Evolutionary conservation across 2,329 filamentous ascomycete genomes (phyloP).

Genomic region (Colletotrichum filicis): DNA sequence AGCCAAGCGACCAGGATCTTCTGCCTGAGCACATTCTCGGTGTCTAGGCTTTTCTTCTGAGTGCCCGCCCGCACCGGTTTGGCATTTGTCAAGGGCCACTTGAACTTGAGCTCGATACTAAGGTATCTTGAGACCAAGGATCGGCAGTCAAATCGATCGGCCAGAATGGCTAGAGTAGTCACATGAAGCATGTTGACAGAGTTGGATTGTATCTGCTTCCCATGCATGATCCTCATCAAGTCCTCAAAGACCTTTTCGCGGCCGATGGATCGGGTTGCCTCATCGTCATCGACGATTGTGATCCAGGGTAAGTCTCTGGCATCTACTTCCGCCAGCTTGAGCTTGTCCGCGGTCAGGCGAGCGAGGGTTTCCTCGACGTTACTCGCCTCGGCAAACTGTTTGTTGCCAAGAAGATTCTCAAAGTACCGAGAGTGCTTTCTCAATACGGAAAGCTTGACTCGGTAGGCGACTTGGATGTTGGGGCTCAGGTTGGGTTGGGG

Average conservation of each 20-base stretch:
- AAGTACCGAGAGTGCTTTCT: conserved; percentile 77
- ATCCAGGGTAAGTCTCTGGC: conserved; percentile 70
- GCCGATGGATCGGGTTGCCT: conserved; percentile 69
- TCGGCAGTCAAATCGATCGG: conserved; percentile 78
- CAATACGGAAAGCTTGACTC: conserved; percentile 68
- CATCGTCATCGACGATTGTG: conserved; percentile 74
- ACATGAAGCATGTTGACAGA: conserved; percentile 68
- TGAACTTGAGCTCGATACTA: conserved; percentile 59
- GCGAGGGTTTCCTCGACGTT: conserved; percentile 63
- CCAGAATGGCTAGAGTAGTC: conserved; percentile 75
- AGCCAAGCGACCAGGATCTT: conserved; percentile 75
- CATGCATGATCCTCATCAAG: conserved; percentile 74
- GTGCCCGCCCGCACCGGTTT: conserved; percentile 51
- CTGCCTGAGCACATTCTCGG: conserved; percentile 75
- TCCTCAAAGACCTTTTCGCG: conserved; percentile 74
- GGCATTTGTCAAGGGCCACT: conserved; percentile 60
- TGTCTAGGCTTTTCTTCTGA: conserved; percentile 50
- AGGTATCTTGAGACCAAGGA: conserved; percentile 65
- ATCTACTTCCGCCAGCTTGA: conserved; percentile 60
- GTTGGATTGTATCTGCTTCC: conserved; percentile 51
- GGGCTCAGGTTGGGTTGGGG: conserved; percentile 48
- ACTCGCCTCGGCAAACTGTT: conserved; percentile 71
- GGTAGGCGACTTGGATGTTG: conserved; percentile 60
- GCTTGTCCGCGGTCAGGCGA: conserved; percentile 57
- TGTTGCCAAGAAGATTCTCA: conserved; percentile 71